Evolutionary conservation across 225 moss, liverwort and hornwort species (phyloP).

Genomic region (Sphagnum contortum): DNA sequence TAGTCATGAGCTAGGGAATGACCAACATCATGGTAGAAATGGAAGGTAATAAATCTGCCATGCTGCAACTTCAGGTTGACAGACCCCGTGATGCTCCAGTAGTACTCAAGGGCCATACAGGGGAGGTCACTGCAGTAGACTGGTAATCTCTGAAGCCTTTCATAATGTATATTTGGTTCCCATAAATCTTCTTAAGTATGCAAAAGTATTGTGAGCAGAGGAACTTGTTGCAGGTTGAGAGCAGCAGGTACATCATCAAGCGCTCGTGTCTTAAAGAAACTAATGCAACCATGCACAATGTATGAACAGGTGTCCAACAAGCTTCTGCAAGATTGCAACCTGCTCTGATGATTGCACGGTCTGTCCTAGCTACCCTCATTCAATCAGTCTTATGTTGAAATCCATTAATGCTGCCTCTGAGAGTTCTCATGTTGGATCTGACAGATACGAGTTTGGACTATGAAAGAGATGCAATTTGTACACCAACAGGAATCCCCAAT

Average conservation of each 20-base stretch:
- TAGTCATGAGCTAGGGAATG: neutral
- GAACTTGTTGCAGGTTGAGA: neutral
- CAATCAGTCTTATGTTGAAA: neutral
- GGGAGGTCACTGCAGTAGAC: conserved; percentile 82
- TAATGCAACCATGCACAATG: too few relatives aligned
- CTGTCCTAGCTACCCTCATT: conserved; percentile 4
- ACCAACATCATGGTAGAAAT: too few relatives aligned
- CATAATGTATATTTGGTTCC: too few relatives aligned
- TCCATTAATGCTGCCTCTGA: neutral
- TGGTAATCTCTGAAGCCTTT: conserved; percentile 31
- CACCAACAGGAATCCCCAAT: conserved; percentile 25
- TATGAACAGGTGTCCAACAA: conserved; percentile 54
- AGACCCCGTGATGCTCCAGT: conserved; percentile 35
- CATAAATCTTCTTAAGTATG: neutral
- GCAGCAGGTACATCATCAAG: neutral
- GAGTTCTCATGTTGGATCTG: too few relatives aligned
- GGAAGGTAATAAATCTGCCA: too few relatives aligned
- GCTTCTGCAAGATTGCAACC: conserved; percentile 71
- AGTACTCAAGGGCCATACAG: conserved; percentile 53
- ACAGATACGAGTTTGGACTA: conserved; percentile 71
- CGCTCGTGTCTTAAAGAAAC: neutral
- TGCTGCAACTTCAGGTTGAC: conserved; percentile 46
- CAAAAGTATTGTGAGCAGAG: neutral
- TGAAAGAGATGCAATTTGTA: conserved; percentile 52
- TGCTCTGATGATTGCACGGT: conserved; percentile 89